Percentiles rank a stretch among this genome's conserved stretches.
Conservation (phyloP, 148 eudicot species). For the Fallopia convolvulus region DNA sequence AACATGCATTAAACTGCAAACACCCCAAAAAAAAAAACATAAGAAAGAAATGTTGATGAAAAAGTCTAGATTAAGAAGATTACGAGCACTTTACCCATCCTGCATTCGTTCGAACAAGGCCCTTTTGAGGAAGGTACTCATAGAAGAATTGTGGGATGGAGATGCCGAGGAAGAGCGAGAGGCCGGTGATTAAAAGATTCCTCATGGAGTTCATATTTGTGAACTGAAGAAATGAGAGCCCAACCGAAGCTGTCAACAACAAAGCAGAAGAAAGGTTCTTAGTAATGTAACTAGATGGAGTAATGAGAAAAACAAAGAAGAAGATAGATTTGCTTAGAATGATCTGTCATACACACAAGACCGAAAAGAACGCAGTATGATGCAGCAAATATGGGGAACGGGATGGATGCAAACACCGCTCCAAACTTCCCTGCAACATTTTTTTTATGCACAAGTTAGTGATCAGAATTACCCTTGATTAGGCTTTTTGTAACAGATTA, state of each 20-base stretch:
- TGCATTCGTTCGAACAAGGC: constrained; percentile 89
- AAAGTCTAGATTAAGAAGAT: not conserved
- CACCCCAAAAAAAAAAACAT: not conserved
- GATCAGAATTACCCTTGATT: not conserved
- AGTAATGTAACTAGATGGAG: not conserved
- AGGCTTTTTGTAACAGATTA: not conserved
- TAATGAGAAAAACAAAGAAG: not conserved
- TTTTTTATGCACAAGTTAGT: not conserved
- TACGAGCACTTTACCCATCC: constrained; percentile 58
- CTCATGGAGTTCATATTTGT: constrained; percentile 99
- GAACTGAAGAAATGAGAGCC: constrained; percentile 94
- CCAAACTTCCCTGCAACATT: constrained; percentile 80
- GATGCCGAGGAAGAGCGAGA: constrained; percentile 91
- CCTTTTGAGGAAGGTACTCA: constrained; percentile 53
- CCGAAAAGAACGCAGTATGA: constrained; percentile 1
- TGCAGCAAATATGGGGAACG: constrained; percentile 10
- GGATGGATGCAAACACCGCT: constrained; percentile 6
- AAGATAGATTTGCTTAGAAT: not conserved
- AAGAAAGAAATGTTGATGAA: not conserved
- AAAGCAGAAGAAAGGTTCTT: not conserved
- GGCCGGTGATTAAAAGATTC: constrained; percentile 81
- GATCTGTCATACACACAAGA: constrained; percentile 2
- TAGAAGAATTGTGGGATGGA: constrained; percentile 84
- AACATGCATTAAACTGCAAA: constrained; percentile 87
- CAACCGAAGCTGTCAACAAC: constrained; percentile 75